Evolutionary conservation across 768 basidiomycete genomes (phyloP).

Genomic region (Boletus bicolor): DNA sequence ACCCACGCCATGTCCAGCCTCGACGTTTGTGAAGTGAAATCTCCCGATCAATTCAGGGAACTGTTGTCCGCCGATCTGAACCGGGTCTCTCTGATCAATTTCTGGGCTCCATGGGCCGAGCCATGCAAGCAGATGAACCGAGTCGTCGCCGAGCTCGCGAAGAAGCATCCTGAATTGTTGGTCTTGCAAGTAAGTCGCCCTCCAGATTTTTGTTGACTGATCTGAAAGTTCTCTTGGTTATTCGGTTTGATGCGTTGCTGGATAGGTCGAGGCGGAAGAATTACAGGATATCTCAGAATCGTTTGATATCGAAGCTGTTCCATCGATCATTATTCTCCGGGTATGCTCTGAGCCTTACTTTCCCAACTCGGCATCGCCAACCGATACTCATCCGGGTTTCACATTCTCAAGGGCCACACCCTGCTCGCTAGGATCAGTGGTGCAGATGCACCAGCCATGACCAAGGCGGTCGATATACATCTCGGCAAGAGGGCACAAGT

Average conservation of each 20-base stretch:
- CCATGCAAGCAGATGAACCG: slow-evolving; percentile 90
- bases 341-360: slow-evolving; percentile 40
- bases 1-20: slow-evolving; percentile 20
- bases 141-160: slow-evolving; percentile 68
- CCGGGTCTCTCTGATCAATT: slow-evolving; percentile 84
- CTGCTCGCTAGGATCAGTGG: slow-evolving; percentile 77
- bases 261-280: slow-evolving; percentile 78
- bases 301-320: slow-evolving; percentile 89
- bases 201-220: neutral
- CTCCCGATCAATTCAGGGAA: slow-evolving; percentile 68
- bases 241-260: neutral
- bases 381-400: neutral
- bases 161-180: slow-evolving; percentile 63
- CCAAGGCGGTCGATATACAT: slow-evolving; percentile 58
- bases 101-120: slow-evolving; percentile 92
- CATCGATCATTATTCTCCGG: slow-evolving; percentile 75
- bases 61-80: slow-evolving; percentile 74
- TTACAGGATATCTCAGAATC: slow-evolving; percentile 85
- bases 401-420: slow-evolving; percentile 69
- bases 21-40: slow-evolving; percentile 51
- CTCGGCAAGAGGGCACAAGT: slow-evolving; percentile 27
- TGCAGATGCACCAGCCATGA: slow-evolving; percentile 69
- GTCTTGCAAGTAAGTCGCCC: slow-evolving; percentile 66
- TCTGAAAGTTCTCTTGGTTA: neutral
- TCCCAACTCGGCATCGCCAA: neutral